Base-by-base conservation (phyloP, 2,329 filamentous ascomycete species). In the Diaporthe nobilis region DNA sequence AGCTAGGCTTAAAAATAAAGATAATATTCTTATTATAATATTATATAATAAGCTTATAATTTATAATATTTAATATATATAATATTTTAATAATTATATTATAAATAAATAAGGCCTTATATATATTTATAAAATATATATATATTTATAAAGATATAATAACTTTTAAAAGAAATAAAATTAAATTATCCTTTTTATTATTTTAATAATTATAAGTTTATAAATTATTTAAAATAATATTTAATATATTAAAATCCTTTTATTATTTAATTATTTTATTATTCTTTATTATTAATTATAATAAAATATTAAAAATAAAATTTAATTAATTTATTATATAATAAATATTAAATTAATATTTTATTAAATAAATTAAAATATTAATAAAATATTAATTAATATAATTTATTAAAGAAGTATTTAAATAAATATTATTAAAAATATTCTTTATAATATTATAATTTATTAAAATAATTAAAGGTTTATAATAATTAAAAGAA, bases 51-150 rank as follows among this genome's bases (percentile, higher is more conserved):
- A 10, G 8, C 3, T 51, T 51, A 10, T 9, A n/a, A n/a, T 12
- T 51, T n/a, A 51, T 51, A 51, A 51, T n/a, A 51, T 51, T 51
- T 22, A n/a, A 51, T 51, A 51, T 51, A n/a, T n/a, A n/a, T 51
- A n/a, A 51, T 51, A n/a, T 7, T 4, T 51, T n/a, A 51, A 22
- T 51, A 51, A n/a, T n/a, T n/a, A 3, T 28, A 28, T 28, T 28
- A 28, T 28, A 28, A 28, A 28, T 28, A 28, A 28, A 28, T 28
- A 28, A 28, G 3, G 28, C 28, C 3, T 28, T 28, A 28, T 28
- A 28, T 3, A 28, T 28, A 28, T 28, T 28, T 28, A 28, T 28
- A 28, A 28, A 28, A 3, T 28, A 28, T 28, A 28, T 28, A 28
- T 28, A 28, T 28, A 28, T 28, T 28, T 28, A 28, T 28, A 28